A percentile compares a stretch with the other conserved stretches of the same genome.
These are phyloP conservation scores for Dictyostelium discoideum DNA, from an alignment of 78 protist species.

Conservation along the genomic window DNA sequence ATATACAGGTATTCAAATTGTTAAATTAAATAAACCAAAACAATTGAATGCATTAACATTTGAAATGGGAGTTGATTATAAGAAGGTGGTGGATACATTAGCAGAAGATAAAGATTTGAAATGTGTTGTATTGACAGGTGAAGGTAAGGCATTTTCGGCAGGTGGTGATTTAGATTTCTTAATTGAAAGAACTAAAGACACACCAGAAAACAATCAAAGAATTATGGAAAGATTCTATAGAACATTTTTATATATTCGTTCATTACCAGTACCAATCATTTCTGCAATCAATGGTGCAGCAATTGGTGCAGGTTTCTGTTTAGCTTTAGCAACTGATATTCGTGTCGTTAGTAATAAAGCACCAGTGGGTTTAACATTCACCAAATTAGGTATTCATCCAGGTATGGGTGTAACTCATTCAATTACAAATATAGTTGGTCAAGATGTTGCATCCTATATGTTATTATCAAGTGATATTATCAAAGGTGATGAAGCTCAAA, in stretches of 20 bases:
- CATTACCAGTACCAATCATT: slow-evolving; percentile 64
- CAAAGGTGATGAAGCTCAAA: slow-evolving; percentile 63
- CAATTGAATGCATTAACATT: slow-evolving; percentile 66
- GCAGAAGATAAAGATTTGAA: slow-evolving; percentile 11
- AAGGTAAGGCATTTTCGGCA: slow-evolving; percentile 76
- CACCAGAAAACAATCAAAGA: slow-evolving; percentile 50
- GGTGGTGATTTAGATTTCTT: slow-evolving; percentile 87
- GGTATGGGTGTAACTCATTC: slow-evolving; percentile 69
- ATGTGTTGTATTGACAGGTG: slow-evolving; percentile 82
- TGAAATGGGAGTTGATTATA: slow-evolving; percentile 65
- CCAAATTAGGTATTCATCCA: slow-evolving; percentile 64
- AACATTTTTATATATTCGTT: slow-evolving; percentile 65
- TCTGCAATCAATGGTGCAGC: slow-evolving; percentile 86
- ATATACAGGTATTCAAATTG: slow-evolving; percentile 22
- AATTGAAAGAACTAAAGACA: slow-evolving; percentile 57
- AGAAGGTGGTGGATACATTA: slow-evolving; percentile 5
- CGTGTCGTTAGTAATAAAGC: slow-evolving; percentile 57
- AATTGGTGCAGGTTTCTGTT: slow-evolving; percentile 86
- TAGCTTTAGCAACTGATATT: slow-evolving; percentile 83
- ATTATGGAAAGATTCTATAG: slow-evolving; percentile 77
- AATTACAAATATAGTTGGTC: slow-evolving; percentile 35
- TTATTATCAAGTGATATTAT: slow-evolving; percentile 74
- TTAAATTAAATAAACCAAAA: slow-evolving; percentile 67
- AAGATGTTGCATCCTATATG: slow-evolving; percentile 62
- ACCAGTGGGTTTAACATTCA: slow-evolving; percentile 76